Evolutionary conservation across 805 yeast genomes (phyloP).

Genomic region (Monosporozyma servazzii): DNA sequence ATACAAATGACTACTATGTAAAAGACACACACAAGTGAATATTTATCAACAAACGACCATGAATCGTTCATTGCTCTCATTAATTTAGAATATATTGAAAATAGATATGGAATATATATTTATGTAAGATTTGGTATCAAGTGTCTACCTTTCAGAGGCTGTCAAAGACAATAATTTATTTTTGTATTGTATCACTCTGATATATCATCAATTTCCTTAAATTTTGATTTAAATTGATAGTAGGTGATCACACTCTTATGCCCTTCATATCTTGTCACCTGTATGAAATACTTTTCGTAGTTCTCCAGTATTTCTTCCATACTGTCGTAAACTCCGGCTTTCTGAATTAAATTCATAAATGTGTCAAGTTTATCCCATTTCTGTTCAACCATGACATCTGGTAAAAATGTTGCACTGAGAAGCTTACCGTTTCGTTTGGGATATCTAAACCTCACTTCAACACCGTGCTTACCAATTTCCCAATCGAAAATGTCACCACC

Average conservation of each 20-base stretch:
- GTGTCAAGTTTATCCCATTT: slow-evolving; percentile 67
- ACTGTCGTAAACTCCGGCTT: slow-evolving; percentile 47
- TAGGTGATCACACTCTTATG: slow-evolving; percentile 36
- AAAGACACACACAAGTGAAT: too few species aligned
- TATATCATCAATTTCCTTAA: neutral
- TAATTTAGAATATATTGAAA: too few species aligned
- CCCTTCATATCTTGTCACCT: slow-evolving; percentile 50
- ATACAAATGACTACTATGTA: too few species aligned
- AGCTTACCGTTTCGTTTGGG: slow-evolving; percentile 26
- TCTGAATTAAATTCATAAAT: slow-evolving; percentile 55
- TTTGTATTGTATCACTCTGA: neutral
- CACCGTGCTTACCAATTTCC: slow-evolving; percentile 78
- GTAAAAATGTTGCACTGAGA: slow-evolving; percentile 75
- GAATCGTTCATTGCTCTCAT: too few species aligned
- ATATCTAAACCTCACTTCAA: slow-evolving; percentile 45
- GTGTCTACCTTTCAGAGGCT: neutral
- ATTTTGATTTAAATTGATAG: slow-evolving; percentile 30
- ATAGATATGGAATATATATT: too few species aligned
- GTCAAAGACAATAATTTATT: neutral
- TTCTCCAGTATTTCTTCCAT: slow-evolving; percentile 27
- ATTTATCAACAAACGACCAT: too few species aligned
- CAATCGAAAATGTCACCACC: slow-evolving; percentile 55
- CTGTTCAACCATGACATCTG: slow-evolving; percentile 84
- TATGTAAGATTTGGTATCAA: too few species aligned
- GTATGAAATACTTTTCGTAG: slow-evolving; percentile 28